A percentile compares a stretch with the other conserved stretches of the same genome.
Conservation (phyloP, 2,329 filamentous ascomycete species). For the Chalaropsis thielavioides region DNA sequence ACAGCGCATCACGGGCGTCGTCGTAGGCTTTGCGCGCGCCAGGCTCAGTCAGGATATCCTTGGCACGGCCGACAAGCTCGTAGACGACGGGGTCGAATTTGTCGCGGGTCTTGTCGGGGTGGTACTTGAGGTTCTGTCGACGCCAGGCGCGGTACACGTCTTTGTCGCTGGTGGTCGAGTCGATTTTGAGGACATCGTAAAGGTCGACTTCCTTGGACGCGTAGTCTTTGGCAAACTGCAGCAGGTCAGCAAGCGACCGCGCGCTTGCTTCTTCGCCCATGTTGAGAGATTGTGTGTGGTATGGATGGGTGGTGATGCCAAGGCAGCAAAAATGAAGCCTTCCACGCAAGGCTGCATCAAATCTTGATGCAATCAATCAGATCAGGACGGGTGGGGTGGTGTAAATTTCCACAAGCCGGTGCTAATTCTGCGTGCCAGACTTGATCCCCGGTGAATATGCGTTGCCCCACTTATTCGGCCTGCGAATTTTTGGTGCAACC, state of each 20-base stretch:
- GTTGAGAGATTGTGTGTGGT: background rate
- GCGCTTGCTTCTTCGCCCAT: constrained; percentile 14
- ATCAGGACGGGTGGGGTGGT: background rate
- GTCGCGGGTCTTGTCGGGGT: constrained; percentile 77
- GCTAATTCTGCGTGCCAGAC: background rate
- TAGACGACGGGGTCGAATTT: constrained; percentile 67
- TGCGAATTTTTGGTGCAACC: constrained; percentile 2
- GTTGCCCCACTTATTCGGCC: background rate
- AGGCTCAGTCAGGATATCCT: constrained; percentile 63
- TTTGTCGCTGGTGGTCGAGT: constrained; percentile 45
- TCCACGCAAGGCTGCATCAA: background rate
- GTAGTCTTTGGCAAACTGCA: constrained; percentile 42
- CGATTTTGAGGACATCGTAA: constrained; percentile 53
- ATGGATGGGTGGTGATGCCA: background rate
- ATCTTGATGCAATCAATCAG: too few species aligned
- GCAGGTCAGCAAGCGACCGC: constrained; percentile 31
- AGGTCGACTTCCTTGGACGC: constrained; percentile 54
- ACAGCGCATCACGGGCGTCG: constrained; percentile 53
- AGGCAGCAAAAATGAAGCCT: background rate
- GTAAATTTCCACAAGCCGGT: background rate
- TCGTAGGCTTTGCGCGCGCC: constrained; percentile 66
- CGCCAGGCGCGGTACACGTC: constrained; percentile 75
- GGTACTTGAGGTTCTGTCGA: constrained; percentile 73
- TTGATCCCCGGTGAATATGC: background rate
- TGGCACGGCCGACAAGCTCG: constrained; percentile 71